phyloP scores from a whole-genome alignment of 495 filamentous ascomycete genomes.

The Aspergillus bertholletiae region DNA sequence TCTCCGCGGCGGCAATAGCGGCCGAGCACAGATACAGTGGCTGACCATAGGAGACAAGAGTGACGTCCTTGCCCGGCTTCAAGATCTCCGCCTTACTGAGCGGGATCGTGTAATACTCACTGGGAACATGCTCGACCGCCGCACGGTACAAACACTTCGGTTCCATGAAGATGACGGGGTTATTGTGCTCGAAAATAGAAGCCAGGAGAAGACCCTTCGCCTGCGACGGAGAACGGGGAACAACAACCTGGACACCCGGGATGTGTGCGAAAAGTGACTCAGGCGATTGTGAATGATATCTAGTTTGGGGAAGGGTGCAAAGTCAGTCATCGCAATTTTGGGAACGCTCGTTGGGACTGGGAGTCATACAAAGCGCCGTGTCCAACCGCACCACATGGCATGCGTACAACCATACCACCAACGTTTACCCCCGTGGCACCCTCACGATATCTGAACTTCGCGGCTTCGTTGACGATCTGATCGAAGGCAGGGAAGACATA shows the following conservation, averaged over 20 bases:
- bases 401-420: slow-evolving; percentile 83
- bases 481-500: slow-evolving; percentile 97
- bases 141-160: slow-evolving; percentile 94
- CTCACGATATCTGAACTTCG: slow-evolving; percentile 87
- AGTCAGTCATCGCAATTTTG: too few species aligned
- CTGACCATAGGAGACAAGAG: slow-evolving; percentile 87
- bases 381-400: slow-evolving; percentile 95
- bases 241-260: slow-evolving; percentile 83
- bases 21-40: slow-evolving; percentile 83
- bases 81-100: slow-evolving; percentile 86
- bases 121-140: slow-evolving; percentile 91
- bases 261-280: slow-evolving; percentile 91
- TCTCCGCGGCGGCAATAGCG: slow-evolving; percentile 78
- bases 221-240: slow-evolving; percentile 85
- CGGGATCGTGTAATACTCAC: slow-evolving; percentile 75
- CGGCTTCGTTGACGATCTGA: slow-evolving; percentile 95
- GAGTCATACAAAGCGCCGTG: slow-evolving; percentile 79
- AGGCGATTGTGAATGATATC: slow-evolving; percentile 91
- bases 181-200: slow-evolving; percentile 75
- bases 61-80: slow-evolving; percentile 79
- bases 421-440: slow-evolving; percentile 63
- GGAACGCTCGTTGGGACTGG: too few species aligned
- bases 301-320: slow-evolving; percentile 25
- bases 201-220: slow-evolving; percentile 85
- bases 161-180: slow-evolving; percentile 95